Evolutionary conservation across 768 basidiomycete genomes (phyloP), one percentile per base, ranked within the genome.

Genomic region (Pulveroboletus sp.): DNA sequence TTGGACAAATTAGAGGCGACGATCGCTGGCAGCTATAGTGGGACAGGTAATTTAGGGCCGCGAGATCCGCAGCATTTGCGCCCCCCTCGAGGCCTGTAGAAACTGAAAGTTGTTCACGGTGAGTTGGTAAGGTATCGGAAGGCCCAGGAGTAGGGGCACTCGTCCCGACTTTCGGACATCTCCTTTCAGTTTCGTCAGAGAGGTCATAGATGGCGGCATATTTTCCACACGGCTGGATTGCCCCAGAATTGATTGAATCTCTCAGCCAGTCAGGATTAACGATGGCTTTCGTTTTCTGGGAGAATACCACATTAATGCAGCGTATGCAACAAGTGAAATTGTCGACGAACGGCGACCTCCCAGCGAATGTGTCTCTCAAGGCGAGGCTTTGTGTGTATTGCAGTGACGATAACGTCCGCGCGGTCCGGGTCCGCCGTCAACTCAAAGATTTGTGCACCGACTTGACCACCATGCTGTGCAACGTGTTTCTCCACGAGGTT

Each of bases 251-350:
- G 16, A 81, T 66, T 4, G 84, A 86, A 48, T 85, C 77, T 27
- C 65, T 72, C 16, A 91, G 73, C 89, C 88, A 91, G 27, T 79
- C 70, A 1, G 87, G 85, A 2, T 77, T 82, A 11, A 91, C 86
- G 20, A 90, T 75, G 0, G 77, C 71, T 57, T 85, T 90, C 29
- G 72, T 72, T 69, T 75, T 78, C 85, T 88, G 57, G n/a, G 5
- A 35, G 2, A 24, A 38, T 5, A 9, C 25, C 31, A 25, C 47
- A 51, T 43, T 38, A 56, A 43, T 2, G 32, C 32, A 21, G 19
- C 37, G 13, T 12, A 27, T 24, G 14, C n/a, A 33, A 34, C 16
- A 24, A 38, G 20, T 21, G n/a, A 42, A 17, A 37, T 13, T 8
- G 42, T 16, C 29, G 39, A 72, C 84, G 62, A 61, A 89, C 88